Evolutionary conservation across 139 green algal species (phyloP).

Genomic region (Chlorella sp.): DNA sequence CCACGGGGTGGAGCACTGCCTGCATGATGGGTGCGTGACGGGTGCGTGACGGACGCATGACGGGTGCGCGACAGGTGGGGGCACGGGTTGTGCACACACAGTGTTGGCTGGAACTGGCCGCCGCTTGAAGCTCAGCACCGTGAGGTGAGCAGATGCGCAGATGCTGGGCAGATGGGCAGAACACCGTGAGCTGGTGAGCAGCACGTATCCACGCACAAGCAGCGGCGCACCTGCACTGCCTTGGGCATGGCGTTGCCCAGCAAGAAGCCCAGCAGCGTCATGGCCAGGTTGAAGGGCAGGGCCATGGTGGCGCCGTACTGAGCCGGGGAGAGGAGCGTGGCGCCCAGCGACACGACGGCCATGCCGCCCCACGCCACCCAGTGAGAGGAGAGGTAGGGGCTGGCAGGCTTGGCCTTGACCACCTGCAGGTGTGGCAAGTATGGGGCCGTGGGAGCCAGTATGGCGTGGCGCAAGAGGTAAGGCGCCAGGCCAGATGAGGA

Average conservation of each 20-base stretch:
- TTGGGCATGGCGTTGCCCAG: constrained; percentile 45
- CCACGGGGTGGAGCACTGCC: constrained; percentile 58
- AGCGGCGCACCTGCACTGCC: constrained; percentile 28
- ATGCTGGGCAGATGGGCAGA: not conserved
- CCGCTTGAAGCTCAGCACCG: too few species aligned
- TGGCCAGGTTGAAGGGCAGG: constrained; percentile 47
- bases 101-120: not conserved
- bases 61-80: too few species aligned
- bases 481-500: too few species aligned
- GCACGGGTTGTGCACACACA: not conserved
- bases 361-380: constrained; percentile 47
- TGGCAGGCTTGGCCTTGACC: constrained; percentile 28
- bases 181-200: not conserved
- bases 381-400: constrained; percentile 49
- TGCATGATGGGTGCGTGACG: too few species aligned
- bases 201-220: too few species aligned
- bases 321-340: constrained; percentile 11
- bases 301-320: constrained; percentile 14
- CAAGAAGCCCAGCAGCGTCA: constrained; percentile 60
- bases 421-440: too few species aligned
- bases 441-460: too few species aligned
- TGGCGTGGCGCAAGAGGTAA: too few species aligned
- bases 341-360: constrained; percentile 12
- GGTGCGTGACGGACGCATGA: too few species aligned
- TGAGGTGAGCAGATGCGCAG: too few species aligned